A percentile compares a stretch with the other conserved stretches of the same genome.
Evolutionary conservation across 495 filamentous ascomycete species (phyloP).

Genomic region (Penicillium argentinense): DNA sequence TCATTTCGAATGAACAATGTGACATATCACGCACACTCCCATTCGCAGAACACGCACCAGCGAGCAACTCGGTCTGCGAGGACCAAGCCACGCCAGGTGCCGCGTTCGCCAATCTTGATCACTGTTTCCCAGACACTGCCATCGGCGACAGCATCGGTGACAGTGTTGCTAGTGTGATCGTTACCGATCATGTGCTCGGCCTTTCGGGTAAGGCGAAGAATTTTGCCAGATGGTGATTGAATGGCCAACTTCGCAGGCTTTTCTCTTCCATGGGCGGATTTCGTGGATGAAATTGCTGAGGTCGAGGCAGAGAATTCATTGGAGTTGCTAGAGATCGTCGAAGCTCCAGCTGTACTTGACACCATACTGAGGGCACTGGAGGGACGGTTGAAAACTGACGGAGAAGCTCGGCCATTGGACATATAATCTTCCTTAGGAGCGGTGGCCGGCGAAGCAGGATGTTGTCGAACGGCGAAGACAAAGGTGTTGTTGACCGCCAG

Average conservation of each 20-base stretch:
- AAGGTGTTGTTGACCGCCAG: conserved; percentile 95
- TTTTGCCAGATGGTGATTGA: conserved; percentile 93
- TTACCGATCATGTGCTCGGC: conserved; percentile 64
- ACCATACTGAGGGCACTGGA: conserved; percentile 80
- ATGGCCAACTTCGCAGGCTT: conserved; percentile 97
- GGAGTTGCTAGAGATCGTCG: conserved; percentile 39
- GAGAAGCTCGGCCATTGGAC: conserved; percentile 52
- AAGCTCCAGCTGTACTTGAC: conserved; percentile 45
- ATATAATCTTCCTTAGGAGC: conserved; percentile 48
- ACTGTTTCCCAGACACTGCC: conserved; percentile 96
- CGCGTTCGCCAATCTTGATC: conserved; percentile 92
- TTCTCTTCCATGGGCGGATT: conserved; percentile 49
- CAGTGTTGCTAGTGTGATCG: conserved; percentile 41
- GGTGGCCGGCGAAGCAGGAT: conserved; percentile 64
- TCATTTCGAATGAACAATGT: conserved; percentile 4
- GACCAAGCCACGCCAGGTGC: conserved; percentile 89
- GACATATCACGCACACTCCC: conserved; percentile 62
- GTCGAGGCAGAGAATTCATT: conserved; percentile 49
- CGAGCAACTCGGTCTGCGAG: conserved; percentile 91
- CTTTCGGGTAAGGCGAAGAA: conserved; percentile 85
- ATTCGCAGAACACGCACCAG: conserved; percentile 99
- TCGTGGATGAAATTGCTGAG: conserved; percentile 55
- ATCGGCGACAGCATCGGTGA: conserved; percentile 60
- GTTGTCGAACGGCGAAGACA: conserved; percentile 92
- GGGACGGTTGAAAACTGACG: conserved; percentile 70